phyloP scores from a whole-genome alignment of 352 stramenopile species.

The Globisporangium cederbergense region DNA sequence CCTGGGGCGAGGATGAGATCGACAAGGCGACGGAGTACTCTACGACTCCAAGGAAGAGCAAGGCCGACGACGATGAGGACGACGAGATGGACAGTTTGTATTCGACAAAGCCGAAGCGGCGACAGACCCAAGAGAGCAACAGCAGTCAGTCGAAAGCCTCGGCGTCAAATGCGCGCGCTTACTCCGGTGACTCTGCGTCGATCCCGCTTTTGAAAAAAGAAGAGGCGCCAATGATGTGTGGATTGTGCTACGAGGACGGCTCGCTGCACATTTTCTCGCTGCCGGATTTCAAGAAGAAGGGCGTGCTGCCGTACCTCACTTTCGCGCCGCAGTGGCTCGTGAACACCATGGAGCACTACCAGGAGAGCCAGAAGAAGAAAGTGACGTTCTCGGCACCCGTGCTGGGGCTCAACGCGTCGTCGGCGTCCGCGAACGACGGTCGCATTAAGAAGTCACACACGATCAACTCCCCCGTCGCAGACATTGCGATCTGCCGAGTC shows the following conservation, averaged over 20 bases:
- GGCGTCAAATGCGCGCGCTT: background rate
- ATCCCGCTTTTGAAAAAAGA: conserved; percentile 45
- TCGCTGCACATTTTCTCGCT: conserved; percentile 82
- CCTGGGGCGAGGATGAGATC: conserved; percentile 49
- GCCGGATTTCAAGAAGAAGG: conserved; percentile 78
- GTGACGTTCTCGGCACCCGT: conserved; percentile 52
- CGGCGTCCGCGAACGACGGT: conserved; percentile 66
- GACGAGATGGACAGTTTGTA: conserved; percentile 78
- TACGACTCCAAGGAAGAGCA: conserved; percentile 19
- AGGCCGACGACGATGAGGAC: conserved; percentile 40
- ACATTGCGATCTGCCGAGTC: conserved; percentile 79
- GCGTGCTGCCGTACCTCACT: conserved; percentile 78
- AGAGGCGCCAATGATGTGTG: conserved; percentile 78
- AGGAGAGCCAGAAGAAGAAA: conserved; percentile 50
- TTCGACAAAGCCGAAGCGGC: conserved; percentile 35
- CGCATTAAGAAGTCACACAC: conserved; percentile 80
- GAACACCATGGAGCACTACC: conserved; percentile 70
- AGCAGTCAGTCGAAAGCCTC: conserved; percentile 32
- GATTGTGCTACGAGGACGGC: conserved; percentile 75
- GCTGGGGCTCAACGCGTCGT: conserved; percentile 69
- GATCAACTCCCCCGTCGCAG: conserved; percentile 77
- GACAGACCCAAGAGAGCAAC: conserved; percentile 10
- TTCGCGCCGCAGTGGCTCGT: conserved; percentile 77
- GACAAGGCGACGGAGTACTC: conserved; percentile 18
- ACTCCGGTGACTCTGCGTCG: conserved; percentile 23